Evolutionary conservation across 2,329 filamentous ascomycete species (phyloP), one percentile per base, ranked within the genome.

Genomic region (Penicillium capsulatum): DNA sequence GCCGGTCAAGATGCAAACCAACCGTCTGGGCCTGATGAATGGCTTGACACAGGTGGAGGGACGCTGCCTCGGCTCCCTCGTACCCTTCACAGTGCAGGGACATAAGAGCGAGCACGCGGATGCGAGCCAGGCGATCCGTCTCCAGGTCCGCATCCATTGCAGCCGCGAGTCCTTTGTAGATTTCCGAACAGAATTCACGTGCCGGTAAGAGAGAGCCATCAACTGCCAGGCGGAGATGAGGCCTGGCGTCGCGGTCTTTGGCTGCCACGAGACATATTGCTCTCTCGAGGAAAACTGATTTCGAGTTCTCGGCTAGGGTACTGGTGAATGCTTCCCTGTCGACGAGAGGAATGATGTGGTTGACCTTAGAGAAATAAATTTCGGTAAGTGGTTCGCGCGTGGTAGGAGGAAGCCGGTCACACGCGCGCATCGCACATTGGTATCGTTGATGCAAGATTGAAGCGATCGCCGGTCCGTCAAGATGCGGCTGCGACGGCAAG

Each of bases 251-350:
- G 29, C 42, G 40, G 24, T 61, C 58, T 52, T 68, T 68, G 24
- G 65, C 66, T 34, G 65, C 65, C 19, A 64, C 58, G 14, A 68
- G 60, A 35, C 65, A 67, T 24, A 68, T 60, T 15, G 65, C 64
- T 40, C 63, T 58, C 34, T 67, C 60, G 10, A 68, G 53, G 29
- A 67, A 65, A 8, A 60, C 49, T 16, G 63, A 66, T 5, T 51
- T 41, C 16, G 35, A 48, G 7, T 52, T 58, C 20, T 57, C 49
- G 2, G 44, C 45, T 30, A 59, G 54, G 15, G 57, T 49, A 9
- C 41, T 45, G 7, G 53, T 38, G 16, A 60, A 56, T 19, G 50
- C 47, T 13, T 55, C 43, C 27, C 54, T 48, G 30, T 68, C 58
- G 14, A 68, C 31, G 20, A 68, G 50, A 8, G 65, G 65, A 8